These are phyloP conservation scores for Glaciozyma martinii DNA, from an alignment of 768 basidiomycete species.

Conservation along the genomic window DNA sequence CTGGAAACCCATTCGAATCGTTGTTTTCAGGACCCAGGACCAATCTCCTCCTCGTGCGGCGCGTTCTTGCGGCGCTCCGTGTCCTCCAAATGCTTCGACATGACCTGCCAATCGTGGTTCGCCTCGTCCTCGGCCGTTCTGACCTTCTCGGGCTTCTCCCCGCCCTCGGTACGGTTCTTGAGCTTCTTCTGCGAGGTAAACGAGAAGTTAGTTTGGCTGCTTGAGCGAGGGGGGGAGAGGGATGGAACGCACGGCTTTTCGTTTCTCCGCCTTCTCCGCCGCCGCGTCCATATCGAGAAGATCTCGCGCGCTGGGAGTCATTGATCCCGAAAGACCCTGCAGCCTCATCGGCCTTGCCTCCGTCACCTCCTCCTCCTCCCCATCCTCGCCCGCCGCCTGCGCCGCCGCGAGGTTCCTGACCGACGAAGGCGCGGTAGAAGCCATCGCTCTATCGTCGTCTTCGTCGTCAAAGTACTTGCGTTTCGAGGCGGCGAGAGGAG, in stretches of 20 bases:
- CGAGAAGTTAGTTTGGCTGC: slow-evolving; percentile 18
- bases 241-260: not conserved
- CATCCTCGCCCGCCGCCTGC: slow-evolving; percentile 21
- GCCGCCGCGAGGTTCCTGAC: slow-evolving; percentile 15
- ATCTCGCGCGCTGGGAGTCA: slow-evolving; percentile 61
- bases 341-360: slow-evolving; percentile 46
- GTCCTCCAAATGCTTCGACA: slow-evolving; percentile 4
- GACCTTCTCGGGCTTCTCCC: slow-evolving; percentile 37
- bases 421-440: slow-evolving; percentile 13
- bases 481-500: slow-evolving; percentile 3
- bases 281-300: not conserved
- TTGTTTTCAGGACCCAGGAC: too few species aligned
- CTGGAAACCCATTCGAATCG: too few species aligned
- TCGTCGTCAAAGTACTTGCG: slow-evolving; percentile 29
- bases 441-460: not conserved
- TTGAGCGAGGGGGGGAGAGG: slow-evolving; percentile 51
- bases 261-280: slow-evolving; percentile 2
- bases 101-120: slow-evolving; percentile 8
- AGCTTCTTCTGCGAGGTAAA: slow-evolving; percentile 55
- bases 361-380: not conserved
- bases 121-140: not conserved
- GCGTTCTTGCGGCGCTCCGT: not conserved
- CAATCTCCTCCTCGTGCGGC: not conserved
- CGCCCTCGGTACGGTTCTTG: slow-evolving; percentile 58
- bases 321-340: slow-evolving; percentile 66